Evolutionary conservation across 495 filamentous ascomycete species (phyloP).

Genomic region (Podospora pseudocomata): DNA sequence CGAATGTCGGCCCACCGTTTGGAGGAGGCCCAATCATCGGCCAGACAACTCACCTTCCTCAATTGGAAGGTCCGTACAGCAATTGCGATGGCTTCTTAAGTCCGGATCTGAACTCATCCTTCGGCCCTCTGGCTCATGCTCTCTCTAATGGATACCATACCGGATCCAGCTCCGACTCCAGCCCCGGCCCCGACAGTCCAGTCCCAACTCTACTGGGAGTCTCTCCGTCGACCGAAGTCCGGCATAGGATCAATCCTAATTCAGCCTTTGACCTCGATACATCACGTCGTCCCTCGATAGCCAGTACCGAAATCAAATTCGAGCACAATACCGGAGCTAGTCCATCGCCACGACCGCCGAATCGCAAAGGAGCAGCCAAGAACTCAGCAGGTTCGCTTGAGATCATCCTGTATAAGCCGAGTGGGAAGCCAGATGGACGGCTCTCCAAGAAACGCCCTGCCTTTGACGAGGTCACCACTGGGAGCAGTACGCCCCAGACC

Average conservation of each 20-base stretch:
- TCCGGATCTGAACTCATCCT: neutral
- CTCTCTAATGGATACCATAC: neutral
- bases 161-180: neutral
- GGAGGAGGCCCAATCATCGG: neutral
- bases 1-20: neutral
- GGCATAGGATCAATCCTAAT: neutral
- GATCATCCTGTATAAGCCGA: constrained; percentile 24
- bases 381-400: constrained; percentile 4
- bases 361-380: neutral
- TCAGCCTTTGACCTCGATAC: neutral
- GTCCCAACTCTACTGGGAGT: neutral
- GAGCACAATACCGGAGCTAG: neutral
- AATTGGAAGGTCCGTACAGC: neutral
- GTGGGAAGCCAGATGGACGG: neutral
- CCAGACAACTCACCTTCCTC: neutral
- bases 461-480: constrained; percentile 4
- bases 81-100: neutral
- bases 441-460: constrained; percentile 20
- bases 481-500: constrained; percentile 9
- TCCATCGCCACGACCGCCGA: neutral
- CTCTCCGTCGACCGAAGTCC: neutral
- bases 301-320: neutral
- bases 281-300: neutral
- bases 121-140: neutral
- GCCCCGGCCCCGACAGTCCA: neutral